A percentile compares a stretch with the other conserved stretches of the same genome.
Evolutionary conservation across 2,329 filamentous ascomycete species (phyloP).

Genomic region (Diaporthe vexans): DNA sequence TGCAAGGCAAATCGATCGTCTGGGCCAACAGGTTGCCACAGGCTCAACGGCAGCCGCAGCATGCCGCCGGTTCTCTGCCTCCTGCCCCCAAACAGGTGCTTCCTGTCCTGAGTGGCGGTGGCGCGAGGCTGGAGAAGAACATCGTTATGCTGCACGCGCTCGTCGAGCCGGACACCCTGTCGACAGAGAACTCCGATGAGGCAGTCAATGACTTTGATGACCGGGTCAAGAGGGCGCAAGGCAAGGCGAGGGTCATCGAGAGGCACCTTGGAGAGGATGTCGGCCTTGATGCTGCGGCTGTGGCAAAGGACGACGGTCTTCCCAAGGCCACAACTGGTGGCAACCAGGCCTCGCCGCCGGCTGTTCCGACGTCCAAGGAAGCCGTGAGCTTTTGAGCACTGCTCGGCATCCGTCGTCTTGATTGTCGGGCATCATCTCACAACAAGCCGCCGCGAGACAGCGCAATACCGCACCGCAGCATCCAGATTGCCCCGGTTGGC

Average conservation of each 20-base stretch:
- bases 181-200: conserved; percentile 87
- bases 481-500: background rate
- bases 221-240: conserved; percentile 83
- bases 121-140: conserved; percentile 80
- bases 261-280: conserved; percentile 68
- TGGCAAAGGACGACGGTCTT: background rate
- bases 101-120: conserved; percentile 53
- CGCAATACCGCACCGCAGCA: background rate
- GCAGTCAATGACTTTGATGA: conserved; percentile 94
- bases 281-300: background rate
- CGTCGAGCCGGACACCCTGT: conserved; percentile 82
- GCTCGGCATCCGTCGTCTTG: background rate
- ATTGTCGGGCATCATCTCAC: background rate
- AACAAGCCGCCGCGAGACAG: background rate
- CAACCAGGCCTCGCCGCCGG: conserved; percentile 9
- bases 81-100: conserved; percentile 44
- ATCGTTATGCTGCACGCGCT: conserved; percentile 81
- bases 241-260: conserved; percentile 89
- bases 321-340: conserved; percentile 1
- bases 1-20: conserved; percentile 84
- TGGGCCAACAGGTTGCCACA: conserved; percentile 80
- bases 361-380: conserved; percentile 31
- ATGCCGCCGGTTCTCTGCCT: background rate
- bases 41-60: conserved; percentile 19
- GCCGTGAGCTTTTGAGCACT: background rate